Evolutionary conservation across 208 protist genomes (phyloP).

Genomic region (Leishmania tarentolae): DNA sequence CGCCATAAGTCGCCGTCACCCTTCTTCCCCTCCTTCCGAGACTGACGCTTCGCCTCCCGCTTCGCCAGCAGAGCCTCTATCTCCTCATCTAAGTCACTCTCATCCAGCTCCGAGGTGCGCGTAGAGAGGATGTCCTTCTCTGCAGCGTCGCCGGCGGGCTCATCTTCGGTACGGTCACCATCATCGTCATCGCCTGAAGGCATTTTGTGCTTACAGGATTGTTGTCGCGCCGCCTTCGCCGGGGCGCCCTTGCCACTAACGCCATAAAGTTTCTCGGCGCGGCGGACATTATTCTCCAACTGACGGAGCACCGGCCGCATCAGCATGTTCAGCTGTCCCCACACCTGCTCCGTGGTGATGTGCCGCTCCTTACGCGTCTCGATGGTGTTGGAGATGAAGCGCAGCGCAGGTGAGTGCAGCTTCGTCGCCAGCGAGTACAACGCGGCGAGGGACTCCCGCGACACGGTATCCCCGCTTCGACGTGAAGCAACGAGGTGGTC

Average conservation of each 20-base stretch:
- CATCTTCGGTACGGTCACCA: slow-evolving; percentile 13
- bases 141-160: slow-evolving; percentile 6
- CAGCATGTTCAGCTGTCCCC: slow-evolving; percentile 84
- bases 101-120: slow-evolving; percentile 48
- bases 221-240: slow-evolving; percentile 3
- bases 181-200: background rate
- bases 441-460: slow-evolving; percentile 67
- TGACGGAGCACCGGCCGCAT: slow-evolving; percentile 80
- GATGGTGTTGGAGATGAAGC: slow-evolving; percentile 56
- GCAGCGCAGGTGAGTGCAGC: slow-evolving; percentile 73
- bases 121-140: slow-evolving; percentile 28
- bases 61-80: slow-evolving; percentile 58
- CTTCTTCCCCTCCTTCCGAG: slow-evolving; percentile 22
- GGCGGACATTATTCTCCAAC: slow-evolving; percentile 66
- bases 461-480: slow-evolving; percentile 36
- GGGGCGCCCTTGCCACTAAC: background rate
- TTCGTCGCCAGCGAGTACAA: slow-evolving; percentile 77
- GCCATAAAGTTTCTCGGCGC: slow-evolving; percentile 47
- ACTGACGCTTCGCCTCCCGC: slow-evolving; percentile 25
- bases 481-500: slow-evolving; percentile 57
- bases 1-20: slow-evolving; percentile 56
- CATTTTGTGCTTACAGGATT: background rate
- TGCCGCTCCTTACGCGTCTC: slow-evolving; percentile 61
- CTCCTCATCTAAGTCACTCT: slow-evolving; percentile 88
- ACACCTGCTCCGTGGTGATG: slow-evolving; percentile 88